These are phyloP conservation scores for Ustilago crameri DNA, from an alignment of 1,284 basidiomycete genomes.

Conservation along the genomic window DNA sequence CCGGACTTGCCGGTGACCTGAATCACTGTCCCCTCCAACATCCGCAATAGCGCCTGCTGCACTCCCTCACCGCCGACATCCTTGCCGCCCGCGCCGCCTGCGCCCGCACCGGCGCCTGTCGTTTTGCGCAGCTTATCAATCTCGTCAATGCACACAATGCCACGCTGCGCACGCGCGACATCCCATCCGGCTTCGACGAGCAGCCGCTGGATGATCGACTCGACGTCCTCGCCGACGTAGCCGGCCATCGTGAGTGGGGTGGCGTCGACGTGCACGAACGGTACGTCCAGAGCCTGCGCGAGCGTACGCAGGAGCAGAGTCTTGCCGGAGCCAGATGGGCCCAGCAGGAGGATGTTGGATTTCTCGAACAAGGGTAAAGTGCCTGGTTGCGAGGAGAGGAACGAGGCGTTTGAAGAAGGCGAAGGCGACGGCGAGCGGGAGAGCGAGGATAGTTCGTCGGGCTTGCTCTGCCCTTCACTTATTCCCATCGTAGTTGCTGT, in stretches of 20 bases:
- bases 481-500: too few relatives aligned
- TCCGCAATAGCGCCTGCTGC: conserved; percentile 87
- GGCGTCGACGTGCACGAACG: conserved; percentile 56
- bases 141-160: conserved; percentile 94
- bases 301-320: conserved; percentile 53
- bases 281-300: conserved; percentile 50
- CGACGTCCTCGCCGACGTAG: conserved; percentile 60
- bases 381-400: conserved; percentile 21
- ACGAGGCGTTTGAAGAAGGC: not conserved
- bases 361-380: conserved; percentile 74
- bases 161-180: conserved; percentile 35
- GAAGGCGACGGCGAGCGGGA: not conserved
- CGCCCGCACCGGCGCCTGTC: conserved; percentile 68
- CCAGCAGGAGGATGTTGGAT: conserved; percentile 84
- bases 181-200: conserved; percentile 47
- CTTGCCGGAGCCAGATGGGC: conserved; percentile 72
- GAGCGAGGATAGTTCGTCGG: too few relatives aligned
- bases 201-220: conserved; percentile 48
- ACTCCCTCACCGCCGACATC: conserved; percentile 97
- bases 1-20: conserved; percentile 73
- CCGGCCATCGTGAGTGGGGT: conserved; percentile 58
- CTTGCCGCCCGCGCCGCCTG: conserved; percentile 75
- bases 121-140: conserved; percentile 80
- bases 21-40: conserved; percentile 90
- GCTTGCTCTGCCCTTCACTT: too few relatives aligned